Base-by-base conservation (phyloP, 2,329 filamentous ascomycete species). In the Metarhizium brunneum region DNA sequence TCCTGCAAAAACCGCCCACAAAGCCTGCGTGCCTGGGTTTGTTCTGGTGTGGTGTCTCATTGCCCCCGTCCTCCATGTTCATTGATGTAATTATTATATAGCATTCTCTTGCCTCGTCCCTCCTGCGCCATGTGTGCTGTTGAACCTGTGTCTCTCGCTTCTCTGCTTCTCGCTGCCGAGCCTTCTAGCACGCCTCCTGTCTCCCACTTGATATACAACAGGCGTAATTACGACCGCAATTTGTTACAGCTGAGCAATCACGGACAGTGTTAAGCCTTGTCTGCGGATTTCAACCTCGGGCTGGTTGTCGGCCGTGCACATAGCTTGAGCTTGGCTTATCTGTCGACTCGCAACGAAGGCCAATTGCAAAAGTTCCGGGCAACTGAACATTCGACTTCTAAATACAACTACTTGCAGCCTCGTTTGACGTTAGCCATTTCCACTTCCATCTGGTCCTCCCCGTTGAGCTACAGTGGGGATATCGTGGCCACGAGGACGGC, bases 401-500 rank as follows among this genome's bases (percentile, higher is more conserved):
- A 7, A 11, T 35, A 35, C 32, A 35, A 35, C 32, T 35, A 8
- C 6, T 35, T 35, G 38, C 6, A 36, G 5, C 35, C 35, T 36
- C 35, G 35, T 36, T 40, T 16, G 38, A 5, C 38, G 14, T 40
- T 16, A 43, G 42, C n/a, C 14, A 6, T 45, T 45, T 10, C 11
- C 16, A 14, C n/a, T 4, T 6, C 45, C 6, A 13, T 29, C 25
- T 29, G 18, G 20, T 4, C 16, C 5, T 42, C 47, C 13, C 36
- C 38, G 38, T 52, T 25, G 32, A 49, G 25, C 18, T 25, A 40
- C 47, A 14, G 20, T 45, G 42, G 25, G 25, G 47, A 40, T 35
- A 47, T 29, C 36, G 40, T 4, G 35, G 54, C 51, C 54, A 50
- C 54, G 36, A 38, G 55, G 18, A 50, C 30, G 30, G 47, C 52